Evolutionary conservation across 2,329 filamentous ascomycete species (phyloP), one percentile per base, ranked within the genome.

Genomic region (Hymenotorrendiella dingleyae): DNA sequence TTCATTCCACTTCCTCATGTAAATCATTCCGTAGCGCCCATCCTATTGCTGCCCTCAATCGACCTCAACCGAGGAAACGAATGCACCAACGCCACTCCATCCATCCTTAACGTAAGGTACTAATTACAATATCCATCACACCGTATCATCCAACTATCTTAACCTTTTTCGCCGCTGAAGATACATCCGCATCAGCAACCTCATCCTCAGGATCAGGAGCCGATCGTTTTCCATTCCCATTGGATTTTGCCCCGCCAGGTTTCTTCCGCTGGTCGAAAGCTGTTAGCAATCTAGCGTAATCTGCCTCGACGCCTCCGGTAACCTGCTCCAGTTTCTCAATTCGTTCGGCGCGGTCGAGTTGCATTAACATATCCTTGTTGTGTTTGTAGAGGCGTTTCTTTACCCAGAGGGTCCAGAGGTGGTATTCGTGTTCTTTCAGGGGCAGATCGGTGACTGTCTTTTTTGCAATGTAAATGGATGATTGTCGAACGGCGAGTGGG

Each of bases 321-420:
- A 82, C 83, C 52, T 84, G 75, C 37, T 86, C 76, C 3, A 94
- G 68, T 68, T 84, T 87, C 44, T 85, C 75, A 6, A 84, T 76
- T 26, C 84, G 74, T 61, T 91, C 85, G 0, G 67, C 62, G 4
- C 69, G 67, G 42, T 87, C 84, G 29, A 91, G 66, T 62, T 90
- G 82, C 27, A 76, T 74, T 10, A 94, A 70, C 2, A 76, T 65
- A 53, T 90, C 82, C 44, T 73, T 74, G 57, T 93, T 91, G 55
- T 88, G 84, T 33, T 76, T 73, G 60, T 86, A 89, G 4, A 94
- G 68, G 26, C 87, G 71, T 55, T 86, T 76, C 66, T 93, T 93
- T n/a, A 83, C 78, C 30, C 86, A 69, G 19, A 91, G 63, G 22
- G 81, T 71, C 84, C 85, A 94, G 33, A 87, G 73, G 49, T 72